Evolutionary conservation across 768 basidiomycete genomes (phyloP).

Genomic region (Hypsizygus marmoreus): DNA sequence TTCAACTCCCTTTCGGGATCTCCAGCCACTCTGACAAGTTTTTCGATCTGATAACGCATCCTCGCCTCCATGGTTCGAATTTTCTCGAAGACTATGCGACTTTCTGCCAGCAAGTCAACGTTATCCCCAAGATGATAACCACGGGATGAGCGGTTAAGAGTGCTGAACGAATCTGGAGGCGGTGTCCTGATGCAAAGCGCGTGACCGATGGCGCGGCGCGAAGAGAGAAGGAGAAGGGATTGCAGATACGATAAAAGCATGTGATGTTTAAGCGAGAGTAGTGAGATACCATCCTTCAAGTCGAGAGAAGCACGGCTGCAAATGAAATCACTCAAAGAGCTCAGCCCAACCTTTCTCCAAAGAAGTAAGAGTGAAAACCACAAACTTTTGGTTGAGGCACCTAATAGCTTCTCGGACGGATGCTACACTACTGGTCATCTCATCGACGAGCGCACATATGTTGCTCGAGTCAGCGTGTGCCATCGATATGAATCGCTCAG

Average conservation of each 20-base stretch:
- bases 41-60: slow-evolving; percentile 96
- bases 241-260: slow-evolving; percentile 85
- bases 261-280: slow-evolving; percentile 87
- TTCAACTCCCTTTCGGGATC: slow-evolving; percentile 48
- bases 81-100: slow-evolving; percentile 86
- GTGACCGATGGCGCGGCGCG: slow-evolving; percentile 72
- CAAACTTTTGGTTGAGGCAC: slow-evolving; percentile 55
- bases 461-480: too few species aligned
- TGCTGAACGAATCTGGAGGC: slow-evolving; percentile 54
- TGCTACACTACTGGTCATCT: slow-evolving; percentile 64
- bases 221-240: slow-evolving; percentile 70
- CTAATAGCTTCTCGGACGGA: slow-evolving; percentile 61
- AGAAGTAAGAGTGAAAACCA: neutral
- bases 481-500: too few species aligned
- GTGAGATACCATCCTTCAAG: slow-evolving; percentile 81
- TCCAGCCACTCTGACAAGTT: slow-evolving; percentile 78
- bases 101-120: slow-evolving; percentile 78
- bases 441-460: slow-evolving; percentile 35
- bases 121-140: slow-evolving; percentile 71
- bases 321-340: too few species aligned
- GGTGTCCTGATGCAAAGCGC: slow-evolving; percentile 53
- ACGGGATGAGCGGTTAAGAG: slow-evolving; percentile 49
- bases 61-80: slow-evolving; percentile 79
- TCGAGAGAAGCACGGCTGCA: slow-evolving; percentile 37
- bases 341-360: too few species aligned